Conservation (phyloP, 495 filamentous ascomycete species). For the Corynascus novoguineensis region DNA sequence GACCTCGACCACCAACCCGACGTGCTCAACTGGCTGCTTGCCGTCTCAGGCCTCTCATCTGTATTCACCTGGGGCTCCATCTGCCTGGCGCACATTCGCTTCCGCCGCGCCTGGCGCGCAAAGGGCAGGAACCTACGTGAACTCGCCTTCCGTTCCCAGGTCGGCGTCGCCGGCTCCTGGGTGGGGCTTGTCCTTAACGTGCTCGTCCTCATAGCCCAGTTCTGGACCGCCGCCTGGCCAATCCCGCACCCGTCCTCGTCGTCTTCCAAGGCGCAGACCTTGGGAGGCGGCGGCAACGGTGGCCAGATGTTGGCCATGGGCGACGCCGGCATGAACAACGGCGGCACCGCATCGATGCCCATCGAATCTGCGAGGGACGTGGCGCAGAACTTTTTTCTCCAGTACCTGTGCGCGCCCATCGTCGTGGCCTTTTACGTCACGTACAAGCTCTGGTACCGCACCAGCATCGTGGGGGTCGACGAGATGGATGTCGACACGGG, state of each 20-base stretch:
- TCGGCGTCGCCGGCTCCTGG: constrained; percentile 78
- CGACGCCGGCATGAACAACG: constrained; percentile 38
- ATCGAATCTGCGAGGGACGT: background rate
- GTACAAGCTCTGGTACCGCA: constrained; percentile 75
- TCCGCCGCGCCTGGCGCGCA: constrained; percentile 69
- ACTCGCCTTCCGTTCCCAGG: constrained; percentile 73
- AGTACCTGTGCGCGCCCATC: constrained; percentile 79
- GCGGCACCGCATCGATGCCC: background rate
- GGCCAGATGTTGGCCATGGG: constrained; percentile 26
- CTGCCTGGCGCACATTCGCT: constrained; percentile 85
- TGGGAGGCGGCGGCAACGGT: background rate
- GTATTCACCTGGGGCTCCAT: constrained; percentile 94
- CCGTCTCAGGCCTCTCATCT: constrained; percentile 78
- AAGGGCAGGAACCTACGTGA: constrained; percentile 68
- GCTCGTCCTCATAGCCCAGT: constrained; percentile 82
- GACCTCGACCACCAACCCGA: constrained; percentile 56
- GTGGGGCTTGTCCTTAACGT: constrained; percentile 73
- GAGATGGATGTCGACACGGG: constrained; percentile 88
- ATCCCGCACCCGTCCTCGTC: constrained; percentile 29
- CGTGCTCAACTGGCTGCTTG: constrained; percentile 83
- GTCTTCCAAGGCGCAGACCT: background rate
- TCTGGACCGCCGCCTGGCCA: constrained; percentile 87
- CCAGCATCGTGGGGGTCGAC: constrained; percentile 54
- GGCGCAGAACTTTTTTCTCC: constrained; percentile 62
- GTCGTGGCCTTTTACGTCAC: constrained; percentile 67